Evolutionary conservation across 2,329 filamentous ascomycete genomes (phyloP), one percentile per base, ranked within the genome.

Genomic region (Penicillium capsulatum): DNA sequence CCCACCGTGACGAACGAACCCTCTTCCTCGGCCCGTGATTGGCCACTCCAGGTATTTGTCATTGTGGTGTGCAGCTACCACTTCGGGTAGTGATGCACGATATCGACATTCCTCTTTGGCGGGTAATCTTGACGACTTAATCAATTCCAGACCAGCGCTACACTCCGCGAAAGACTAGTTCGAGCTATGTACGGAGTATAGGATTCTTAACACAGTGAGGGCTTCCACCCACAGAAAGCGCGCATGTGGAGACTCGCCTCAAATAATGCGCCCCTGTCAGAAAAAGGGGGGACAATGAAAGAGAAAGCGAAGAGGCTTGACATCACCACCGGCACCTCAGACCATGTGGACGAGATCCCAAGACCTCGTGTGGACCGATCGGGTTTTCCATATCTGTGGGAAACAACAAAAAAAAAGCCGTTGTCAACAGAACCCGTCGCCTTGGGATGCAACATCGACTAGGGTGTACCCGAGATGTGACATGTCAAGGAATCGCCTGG

Each of bases 391-490:
- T 42, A 36, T 28, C 29, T 31, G 38, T 51, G 52, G 52, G 41
- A 47, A 44, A 31, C 26, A 37, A 38, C n/a, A n/a, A 44, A 36
- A 22, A 37, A 38, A 38, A 50, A 50, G 36, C 50, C 50, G 51
- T 55, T 55, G 47, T 41, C 32, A 38, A 40, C 42, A 33, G 39
- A 52, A 51, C 45, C 52, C 50, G 44, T 40, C 42, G 13, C 37
- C 36, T 38, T 54, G 50, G 52, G 36, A 51, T 54, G 50, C 50
- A 54, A 53, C 43, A 50, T 53, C 32, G 38, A 53, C 47, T 49
- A 49, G 45, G 51, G 47, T 57, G 35, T 34, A 49, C 50, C 47
- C 47, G 42, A 49, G 46, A 51, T 52, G 50, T 48, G 51, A 58
- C 48, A 44, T 50, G 48, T 52, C 48, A 47, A 22, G 19, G 24